These are phyloP conservation scores for Tolypocladium pustulatum DNA, from an alignment of 2,329 filamentous ascomycete species.

Conservation along the genomic window DNA sequence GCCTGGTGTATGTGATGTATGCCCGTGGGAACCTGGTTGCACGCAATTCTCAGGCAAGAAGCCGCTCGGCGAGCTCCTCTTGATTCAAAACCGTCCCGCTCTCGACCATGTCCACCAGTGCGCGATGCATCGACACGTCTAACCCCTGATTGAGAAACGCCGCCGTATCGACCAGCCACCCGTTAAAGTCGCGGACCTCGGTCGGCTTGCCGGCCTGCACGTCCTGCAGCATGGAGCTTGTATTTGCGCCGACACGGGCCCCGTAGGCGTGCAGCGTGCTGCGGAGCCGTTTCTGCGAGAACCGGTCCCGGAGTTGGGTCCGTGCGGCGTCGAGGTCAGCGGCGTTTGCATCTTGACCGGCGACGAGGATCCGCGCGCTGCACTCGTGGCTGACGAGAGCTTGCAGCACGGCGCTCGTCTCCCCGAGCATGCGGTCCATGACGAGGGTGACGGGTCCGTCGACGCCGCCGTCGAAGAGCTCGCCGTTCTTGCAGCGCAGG, in stretches of 20 bases:
- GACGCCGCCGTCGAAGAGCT: conserved; percentile 49
- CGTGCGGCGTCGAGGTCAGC: background rate
- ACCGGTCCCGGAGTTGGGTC: conserved; percentile 15
- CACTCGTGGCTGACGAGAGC: conserved; percentile 52
- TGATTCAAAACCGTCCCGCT: conserved; percentile 18
- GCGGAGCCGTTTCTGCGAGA: conserved; percentile 31
- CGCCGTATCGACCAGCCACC: conserved; percentile 42
- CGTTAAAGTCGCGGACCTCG: conserved; percentile 50
- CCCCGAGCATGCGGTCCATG: conserved; percentile 60
- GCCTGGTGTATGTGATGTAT: background rate
- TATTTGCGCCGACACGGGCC: conserved; percentile 39
- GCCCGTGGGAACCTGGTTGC: background rate
- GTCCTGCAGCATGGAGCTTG: conserved; percentile 54
- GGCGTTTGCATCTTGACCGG: background rate
- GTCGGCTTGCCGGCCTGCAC: conserved; percentile 38
- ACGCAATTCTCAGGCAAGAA: conserved; percentile 8
- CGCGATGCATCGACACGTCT: conserved; percentile 27
- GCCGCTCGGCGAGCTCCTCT: conserved; percentile 19
- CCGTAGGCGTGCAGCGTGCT: conserved; percentile 36
- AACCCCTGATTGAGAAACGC: conserved; percentile 22
- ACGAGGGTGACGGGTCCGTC: conserved; percentile 39
- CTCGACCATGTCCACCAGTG: conserved; percentile 33
- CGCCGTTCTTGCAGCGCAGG: conserved; percentile 68
- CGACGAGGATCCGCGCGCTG: conserved; percentile 26
- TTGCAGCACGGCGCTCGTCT: conserved; percentile 64